These are phyloP conservation scores for Citrus sinensis DNA, from an alignment of 345 rosid genomes.

Conservation along the genomic window DNA sequence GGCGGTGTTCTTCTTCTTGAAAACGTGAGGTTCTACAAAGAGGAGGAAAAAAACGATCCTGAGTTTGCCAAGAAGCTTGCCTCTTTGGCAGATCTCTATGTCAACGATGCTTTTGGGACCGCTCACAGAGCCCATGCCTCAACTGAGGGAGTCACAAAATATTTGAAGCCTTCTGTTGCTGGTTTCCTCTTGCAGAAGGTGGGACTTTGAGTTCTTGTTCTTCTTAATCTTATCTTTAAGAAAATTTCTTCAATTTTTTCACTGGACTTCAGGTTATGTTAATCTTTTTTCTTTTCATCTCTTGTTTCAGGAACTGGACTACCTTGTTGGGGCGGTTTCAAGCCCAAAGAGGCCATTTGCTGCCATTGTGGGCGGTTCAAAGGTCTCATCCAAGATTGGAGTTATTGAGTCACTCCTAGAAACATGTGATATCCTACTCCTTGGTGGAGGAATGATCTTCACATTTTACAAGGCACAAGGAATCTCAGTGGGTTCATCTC, in stretches of 20 bases:
- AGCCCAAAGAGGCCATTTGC: constrained; percentile 95
- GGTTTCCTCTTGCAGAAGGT: constrained; percentile 98
- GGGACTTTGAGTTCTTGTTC: background rate
- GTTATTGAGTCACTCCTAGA: constrained; percentile 84
- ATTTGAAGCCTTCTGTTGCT: constrained; percentile 91
- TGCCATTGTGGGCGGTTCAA: constrained; percentile 94
- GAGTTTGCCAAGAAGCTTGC: constrained; percentile 96
- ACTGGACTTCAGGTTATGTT: background rate
- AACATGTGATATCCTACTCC: constrained; percentile 63
- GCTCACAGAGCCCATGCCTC: constrained; percentile 99
- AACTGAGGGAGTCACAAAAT: constrained; percentile 87
- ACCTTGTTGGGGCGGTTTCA: constrained; percentile 90
- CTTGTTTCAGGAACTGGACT: constrained; percentile 72
- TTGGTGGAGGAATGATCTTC: constrained; percentile 96
- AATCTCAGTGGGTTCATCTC: constrained; percentile 70
- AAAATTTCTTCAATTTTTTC: background rate
- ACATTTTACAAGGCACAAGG: constrained; percentile 92
- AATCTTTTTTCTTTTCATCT: background rate
- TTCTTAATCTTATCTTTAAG: background rate
- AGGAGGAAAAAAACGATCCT: constrained; percentile 93
- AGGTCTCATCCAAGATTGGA: constrained; percentile 94
- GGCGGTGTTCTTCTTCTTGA: constrained; percentile 91
- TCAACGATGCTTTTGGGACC: constrained; percentile 96
- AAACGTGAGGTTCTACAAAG: constrained; percentile 88
- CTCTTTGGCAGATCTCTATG: constrained; percentile 79